These are phyloP conservation scores for Diaporthe amygdali DNA, from an alignment of 2,329 filamentous ascomycete genomes.

Conservation along the genomic window DNA sequence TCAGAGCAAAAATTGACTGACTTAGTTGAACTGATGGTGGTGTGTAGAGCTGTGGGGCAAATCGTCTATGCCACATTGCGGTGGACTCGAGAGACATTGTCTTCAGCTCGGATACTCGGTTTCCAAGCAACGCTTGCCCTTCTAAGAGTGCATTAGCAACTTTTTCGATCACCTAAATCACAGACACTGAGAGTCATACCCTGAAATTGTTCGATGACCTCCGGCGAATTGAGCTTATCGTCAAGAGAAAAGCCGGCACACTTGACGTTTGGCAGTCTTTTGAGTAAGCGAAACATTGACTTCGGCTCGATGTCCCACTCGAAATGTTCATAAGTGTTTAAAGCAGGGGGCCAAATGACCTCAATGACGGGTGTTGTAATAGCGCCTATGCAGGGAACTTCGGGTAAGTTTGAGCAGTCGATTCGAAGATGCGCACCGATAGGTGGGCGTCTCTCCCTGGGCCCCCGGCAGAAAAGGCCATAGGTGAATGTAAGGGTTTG, in stretches of 20 bases:
- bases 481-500: neutral
- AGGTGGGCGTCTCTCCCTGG: too few species aligned
- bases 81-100: accelerated
- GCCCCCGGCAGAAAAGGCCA: neutral
- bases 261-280: neutral
- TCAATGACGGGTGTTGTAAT: neutral
- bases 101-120: neutral
- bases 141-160: neutral
- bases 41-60: neutral
- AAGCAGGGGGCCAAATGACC: too few species aligned
- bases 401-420: neutral
- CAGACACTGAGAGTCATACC: neutral
- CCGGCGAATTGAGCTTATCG: neutral
- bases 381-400: neutral
- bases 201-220: neutral
- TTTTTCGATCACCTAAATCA: too few species aligned
- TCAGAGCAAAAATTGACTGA: neutral
- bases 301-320: neutral
- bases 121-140: neutral
- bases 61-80: too few species aligned
- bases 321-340: accelerated
- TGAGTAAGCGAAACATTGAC: neutral
- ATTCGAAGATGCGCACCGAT: neutral
- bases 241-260: accelerated
- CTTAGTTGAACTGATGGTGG: neutral